phyloP scores from a whole-genome alignment of 2,329 filamentous ascomycete genomes.

The Aspergillus niger region DNA sequence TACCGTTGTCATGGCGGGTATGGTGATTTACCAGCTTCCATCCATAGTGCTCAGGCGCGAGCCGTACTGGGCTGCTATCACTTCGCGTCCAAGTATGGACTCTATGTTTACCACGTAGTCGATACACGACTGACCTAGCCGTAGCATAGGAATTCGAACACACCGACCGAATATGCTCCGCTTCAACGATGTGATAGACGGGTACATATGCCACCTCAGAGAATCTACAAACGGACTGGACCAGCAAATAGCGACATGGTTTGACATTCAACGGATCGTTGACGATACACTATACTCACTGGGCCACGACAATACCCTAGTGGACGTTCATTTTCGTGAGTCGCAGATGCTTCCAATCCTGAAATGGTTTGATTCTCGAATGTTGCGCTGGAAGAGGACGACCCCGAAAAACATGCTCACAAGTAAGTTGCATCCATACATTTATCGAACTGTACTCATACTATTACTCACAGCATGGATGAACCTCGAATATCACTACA shows the following conservation, averaged over 20 bases:
- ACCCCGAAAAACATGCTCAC: background rate
- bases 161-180: conserved; percentile 8
- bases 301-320: background rate
- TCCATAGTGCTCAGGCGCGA: background rate
- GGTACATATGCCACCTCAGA: background rate
- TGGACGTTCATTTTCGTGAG: background rate
- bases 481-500: conserved; percentile 25
- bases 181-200: conserved; percentile 2
- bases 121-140: background rate
- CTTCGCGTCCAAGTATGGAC: conserved; percentile 6
- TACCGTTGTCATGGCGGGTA: background rate
- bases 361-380: conserved; percentile 7
- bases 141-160: conserved; percentile 1
- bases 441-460: background rate
- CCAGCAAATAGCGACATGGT: conserved; percentile 7
- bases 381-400: conserved; percentile 2
- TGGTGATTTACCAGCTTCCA: background rate
- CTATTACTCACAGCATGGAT: background rate
- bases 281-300: background rate
- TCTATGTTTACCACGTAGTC: background rate
- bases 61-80: conserved; percentile 6
- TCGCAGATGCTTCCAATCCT: conserved; percentile 5
- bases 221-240: background rate
- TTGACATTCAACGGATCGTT: background rate
- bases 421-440: background rate